Evolutionary conservation across 73 alveolate species (phyloP), one percentile per base, ranked within the genome.

Genomic region (Durusdinium trenchii): DNA sequence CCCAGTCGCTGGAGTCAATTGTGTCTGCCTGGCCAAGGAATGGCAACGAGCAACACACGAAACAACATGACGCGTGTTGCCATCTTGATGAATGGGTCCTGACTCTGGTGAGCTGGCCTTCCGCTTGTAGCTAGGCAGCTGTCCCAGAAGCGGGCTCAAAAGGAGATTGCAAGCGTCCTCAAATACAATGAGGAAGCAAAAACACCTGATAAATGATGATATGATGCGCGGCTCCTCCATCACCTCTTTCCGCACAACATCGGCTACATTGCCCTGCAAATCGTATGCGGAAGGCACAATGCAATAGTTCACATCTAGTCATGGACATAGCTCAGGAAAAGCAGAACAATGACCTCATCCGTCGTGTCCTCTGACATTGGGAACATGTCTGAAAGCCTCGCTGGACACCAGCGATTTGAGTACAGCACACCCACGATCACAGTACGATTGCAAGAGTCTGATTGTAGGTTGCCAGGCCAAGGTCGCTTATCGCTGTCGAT

Each of bases 331-430:
- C 28, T 20, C 64, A 12, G 9, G 9, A 9, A 9, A 54, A 20
- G 64, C 64, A 54, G 64, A 9, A 54, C 64, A 54, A 54, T 0
- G 16, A 42, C 81, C 81, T 32, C 81, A 67, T 67, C 32, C 43
- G 18, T 18, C 42, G 48, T 75, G 23, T 7, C 42, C 54, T 84
- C 94, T 50, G 94, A n/a, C 94, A 84, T 84, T 23, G 94, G 94
- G 78, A 35, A 84, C 94, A 84, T 84, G 78, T 84, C 94, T 36
- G 42, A 3, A 0, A 84, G 94, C 94, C 94, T 84, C 40, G 64
- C 30, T 9, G n/a, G 87, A 16, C 32, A 76, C 32, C 51, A 10
- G 12, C 38, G 57, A 16, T 36, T 23, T 0, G 20, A 35, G 16
- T 71, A 26, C 48, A 28, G 16, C 84, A 18, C 43, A 42, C 45